phyloP scores from a whole-genome alignment of 1,139 yeast species.

The Taphrina deformans region DNA sequence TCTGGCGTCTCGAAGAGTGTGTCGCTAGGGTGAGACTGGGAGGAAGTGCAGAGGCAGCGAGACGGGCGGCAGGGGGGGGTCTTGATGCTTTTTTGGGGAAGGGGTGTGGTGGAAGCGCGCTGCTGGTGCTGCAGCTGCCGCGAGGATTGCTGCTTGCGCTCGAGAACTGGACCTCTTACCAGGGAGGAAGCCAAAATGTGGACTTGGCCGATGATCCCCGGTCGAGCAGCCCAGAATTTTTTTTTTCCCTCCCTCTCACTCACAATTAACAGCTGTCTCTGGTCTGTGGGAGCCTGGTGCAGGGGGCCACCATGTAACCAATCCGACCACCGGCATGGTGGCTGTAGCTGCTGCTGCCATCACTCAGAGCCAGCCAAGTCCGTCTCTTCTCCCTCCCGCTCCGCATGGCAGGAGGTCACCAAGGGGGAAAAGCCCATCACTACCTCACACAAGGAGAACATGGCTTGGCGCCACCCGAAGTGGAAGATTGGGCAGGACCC shows the following conservation, averaged over 20 bases:
- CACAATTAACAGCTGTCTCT: too few species aligned
- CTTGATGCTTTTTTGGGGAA: background rate
- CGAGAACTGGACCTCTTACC: background rate
- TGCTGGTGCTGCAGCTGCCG: background rate
- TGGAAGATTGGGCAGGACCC: too few species aligned
- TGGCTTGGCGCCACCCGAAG: too few species aligned
- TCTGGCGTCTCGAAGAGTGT: background rate
- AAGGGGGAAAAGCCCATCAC: too few species aligned
- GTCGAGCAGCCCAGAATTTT: too few species aligned
- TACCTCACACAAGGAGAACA: too few species aligned
- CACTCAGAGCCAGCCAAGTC: background rate
- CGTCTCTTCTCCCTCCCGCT: background rate
- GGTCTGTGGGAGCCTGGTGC: too few species aligned
- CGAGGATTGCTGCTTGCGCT: background rate
- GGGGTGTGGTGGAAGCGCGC: background rate
- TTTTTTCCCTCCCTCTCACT: too few species aligned
- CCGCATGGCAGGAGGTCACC: background rate
- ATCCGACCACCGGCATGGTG: background rate
- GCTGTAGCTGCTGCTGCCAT: background rate
- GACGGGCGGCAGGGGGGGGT: conserved; percentile 2
- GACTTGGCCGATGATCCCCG: background rate
- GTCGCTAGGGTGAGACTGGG: background rate
- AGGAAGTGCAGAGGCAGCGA: background rate
- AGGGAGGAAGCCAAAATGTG: background rate
- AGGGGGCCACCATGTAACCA: too few species aligned